Evolutionary conservation across 2,329 filamentous ascomycete species (phyloP).

Genomic region (Colletotrichum sp.): DNA sequence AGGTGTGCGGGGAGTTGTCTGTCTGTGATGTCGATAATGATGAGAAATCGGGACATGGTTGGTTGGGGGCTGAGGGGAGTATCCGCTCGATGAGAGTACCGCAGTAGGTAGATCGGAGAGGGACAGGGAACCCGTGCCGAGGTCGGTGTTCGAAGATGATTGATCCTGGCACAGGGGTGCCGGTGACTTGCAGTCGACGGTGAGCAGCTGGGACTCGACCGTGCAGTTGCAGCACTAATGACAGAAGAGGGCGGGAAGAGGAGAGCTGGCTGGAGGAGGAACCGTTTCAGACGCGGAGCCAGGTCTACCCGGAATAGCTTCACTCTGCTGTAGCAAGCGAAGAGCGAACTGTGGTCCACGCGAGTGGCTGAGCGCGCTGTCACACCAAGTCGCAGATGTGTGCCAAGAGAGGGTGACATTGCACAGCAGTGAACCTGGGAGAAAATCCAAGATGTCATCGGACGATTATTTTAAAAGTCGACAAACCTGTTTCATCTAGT

Average conservation of each 20-base stretch:
- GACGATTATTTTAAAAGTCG: slow-evolving; percentile 10
- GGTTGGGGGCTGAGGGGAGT: background rate
- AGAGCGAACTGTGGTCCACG: background rate
- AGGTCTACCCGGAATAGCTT: background rate
- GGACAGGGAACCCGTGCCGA: background rate
- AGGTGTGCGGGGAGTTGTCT: background rate
- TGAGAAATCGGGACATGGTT: background rate
- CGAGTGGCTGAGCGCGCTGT: slow-evolving; percentile 3
- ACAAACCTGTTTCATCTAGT: slow-evolving; percentile 7
- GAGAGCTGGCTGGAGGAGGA: background rate
- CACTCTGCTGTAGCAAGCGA: background rate
- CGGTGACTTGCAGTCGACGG: background rate
- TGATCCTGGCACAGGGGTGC: background rate
- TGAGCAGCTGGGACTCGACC: background rate
- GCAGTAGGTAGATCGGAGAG: background rate
- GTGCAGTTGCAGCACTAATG: background rate
- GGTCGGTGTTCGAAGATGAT: background rate
- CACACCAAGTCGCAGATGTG: slow-evolving; percentile 16
- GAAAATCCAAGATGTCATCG: background rate
- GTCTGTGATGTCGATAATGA: background rate
- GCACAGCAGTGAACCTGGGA: background rate
- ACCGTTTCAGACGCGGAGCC: slow-evolving; percentile 7
- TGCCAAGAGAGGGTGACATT: slow-evolving; percentile 8
- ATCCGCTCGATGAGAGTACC: background rate
- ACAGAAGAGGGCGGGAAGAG: background rate